Evolutionary conservation across 345 rosid genomes (phyloP).

Genomic region (Zanthoxylum bungeanum): DNA sequence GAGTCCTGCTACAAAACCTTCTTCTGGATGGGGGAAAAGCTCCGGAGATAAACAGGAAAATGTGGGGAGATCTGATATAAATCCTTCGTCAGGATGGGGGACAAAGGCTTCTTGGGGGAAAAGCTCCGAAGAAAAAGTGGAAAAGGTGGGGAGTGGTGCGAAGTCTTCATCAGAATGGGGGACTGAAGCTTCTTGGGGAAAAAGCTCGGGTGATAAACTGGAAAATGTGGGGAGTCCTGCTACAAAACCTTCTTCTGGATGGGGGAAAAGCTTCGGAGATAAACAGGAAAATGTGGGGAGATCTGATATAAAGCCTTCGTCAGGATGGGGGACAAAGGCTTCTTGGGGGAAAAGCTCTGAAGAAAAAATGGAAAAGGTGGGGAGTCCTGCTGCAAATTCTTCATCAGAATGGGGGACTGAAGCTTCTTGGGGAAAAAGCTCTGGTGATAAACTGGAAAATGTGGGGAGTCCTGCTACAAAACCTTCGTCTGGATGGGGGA

Average conservation of each 20-base stretch:
- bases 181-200: not conserved
- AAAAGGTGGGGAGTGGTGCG: not conserved
- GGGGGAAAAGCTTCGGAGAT: conserved; percentile 25
- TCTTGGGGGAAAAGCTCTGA: conserved; percentile 15
- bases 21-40: conserved; percentile 24
- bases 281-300: conserved; percentile 6
- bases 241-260: conserved; percentile 1
- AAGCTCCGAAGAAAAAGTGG: not conserved
- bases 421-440: not conserved
- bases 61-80: not conserved
- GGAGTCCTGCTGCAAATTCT: not conserved
- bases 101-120: conserved; percentile 20
- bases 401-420: not conserved
- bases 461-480: not conserved
- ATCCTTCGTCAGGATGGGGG: conserved; percentile 35
- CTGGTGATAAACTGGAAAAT: not conserved
- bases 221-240: not conserved
- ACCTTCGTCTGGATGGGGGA: conserved; percentile 21
- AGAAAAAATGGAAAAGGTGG: not conserved
- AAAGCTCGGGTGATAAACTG: not conserved
- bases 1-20: not conserved
- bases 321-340: conserved; percentile 28
- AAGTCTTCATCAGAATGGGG: not conserved
- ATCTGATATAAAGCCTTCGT: conserved; percentile 17
- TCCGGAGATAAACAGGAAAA: conserved; percentile 15